Evolutionary conservation across 2,329 filamentous ascomycete species (phyloP), one percentile per base, ranked within the genome.

Genomic region (Alternaria postmessia): DNA sequence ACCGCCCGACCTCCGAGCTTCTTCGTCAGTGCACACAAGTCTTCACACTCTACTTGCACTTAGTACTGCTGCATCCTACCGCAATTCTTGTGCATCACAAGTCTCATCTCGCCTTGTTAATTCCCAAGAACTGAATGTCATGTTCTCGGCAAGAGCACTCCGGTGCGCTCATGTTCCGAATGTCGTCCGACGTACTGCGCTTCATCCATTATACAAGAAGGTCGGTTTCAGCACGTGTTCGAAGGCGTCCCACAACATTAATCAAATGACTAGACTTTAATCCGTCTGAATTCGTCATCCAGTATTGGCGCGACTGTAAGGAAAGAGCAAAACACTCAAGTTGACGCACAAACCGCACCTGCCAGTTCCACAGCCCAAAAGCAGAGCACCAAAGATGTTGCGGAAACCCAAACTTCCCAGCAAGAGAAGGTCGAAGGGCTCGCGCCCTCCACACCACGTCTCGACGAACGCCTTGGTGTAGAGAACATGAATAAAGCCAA

Each of bases 61-160:
- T 20, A 14, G 24, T 26, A 24, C 46, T 24, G 24, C 14, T 38
- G 5, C 12, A 2, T 14, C 34, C 14, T 9, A 24, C 4, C 9
- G 7, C 20, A 24, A 14, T 36, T 11, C 14, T 12, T 20, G 5
- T 24, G 20, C n/a, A 16, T 1, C 22, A 20, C 8, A 20, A 26
- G 16, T 26, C n/a, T 11, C 18, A 38, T 36, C 8, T 7, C 0
- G 24, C 34, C 4, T 36, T 1, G 5, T 49, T n/a, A 3, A 18
- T 14, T 8, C 20, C 6, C 4, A 32, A 49, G 7, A 38, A 12
- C 5, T 18, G 20, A 1, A 22, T n/a, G 30, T 49, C 20, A 59
- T 59, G 57, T 42, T 48, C 20, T 20, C 44, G 32, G n/a, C 38
- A 51, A 47, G 57, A 49, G 38, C 57, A 22, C 44, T 59, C 5